A percentile compares a stretch with the other conserved stretches of the same genome.
Evolutionary conservation across 139 green algal species (phyloP).

Genomic region (Tetraselmis chui): DNA sequence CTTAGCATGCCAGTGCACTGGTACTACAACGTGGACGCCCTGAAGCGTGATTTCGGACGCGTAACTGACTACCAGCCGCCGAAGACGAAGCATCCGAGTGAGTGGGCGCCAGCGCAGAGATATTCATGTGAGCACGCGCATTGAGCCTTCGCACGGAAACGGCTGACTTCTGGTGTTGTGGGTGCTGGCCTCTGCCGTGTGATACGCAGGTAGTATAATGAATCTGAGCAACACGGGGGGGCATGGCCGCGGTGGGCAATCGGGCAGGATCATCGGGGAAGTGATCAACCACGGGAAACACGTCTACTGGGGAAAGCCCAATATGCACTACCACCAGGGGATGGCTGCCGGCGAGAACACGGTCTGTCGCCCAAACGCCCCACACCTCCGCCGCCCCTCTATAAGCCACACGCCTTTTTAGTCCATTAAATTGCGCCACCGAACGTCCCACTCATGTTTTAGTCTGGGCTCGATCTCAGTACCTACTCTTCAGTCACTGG

Average conservation of each 20-base stretch:
- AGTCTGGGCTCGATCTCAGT: too few relatives aligned
- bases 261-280: constrained; percentile 42
- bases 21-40: constrained; percentile 8
- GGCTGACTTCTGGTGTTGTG: too few relatives aligned
- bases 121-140: too few relatives aligned
- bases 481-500: too few relatives aligned
- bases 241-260: constrained; percentile 48
- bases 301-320: constrained; percentile 45
- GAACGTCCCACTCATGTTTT: too few relatives aligned
- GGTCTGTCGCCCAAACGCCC: background rate
- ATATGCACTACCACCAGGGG: constrained; percentile 49
- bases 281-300: constrained; percentile 61
- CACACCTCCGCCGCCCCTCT: background rate
- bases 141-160: too few relatives aligned
- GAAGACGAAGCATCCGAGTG: constrained; percentile 28
- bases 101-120: too few relatives aligned
- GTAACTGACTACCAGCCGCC: background rate
- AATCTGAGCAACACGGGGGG: constrained; percentile 48
- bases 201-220: constrained; percentile 52
- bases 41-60: background rate
- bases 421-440: too few relatives aligned
- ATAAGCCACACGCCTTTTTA: too few relatives aligned
- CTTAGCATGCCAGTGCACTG: constrained; percentile 10
- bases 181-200: too few relatives aligned
- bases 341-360: constrained; percentile 53